Base-by-base conservation (phyloP, 305 asterid species). In the Ilex paraguariensis region DNA sequence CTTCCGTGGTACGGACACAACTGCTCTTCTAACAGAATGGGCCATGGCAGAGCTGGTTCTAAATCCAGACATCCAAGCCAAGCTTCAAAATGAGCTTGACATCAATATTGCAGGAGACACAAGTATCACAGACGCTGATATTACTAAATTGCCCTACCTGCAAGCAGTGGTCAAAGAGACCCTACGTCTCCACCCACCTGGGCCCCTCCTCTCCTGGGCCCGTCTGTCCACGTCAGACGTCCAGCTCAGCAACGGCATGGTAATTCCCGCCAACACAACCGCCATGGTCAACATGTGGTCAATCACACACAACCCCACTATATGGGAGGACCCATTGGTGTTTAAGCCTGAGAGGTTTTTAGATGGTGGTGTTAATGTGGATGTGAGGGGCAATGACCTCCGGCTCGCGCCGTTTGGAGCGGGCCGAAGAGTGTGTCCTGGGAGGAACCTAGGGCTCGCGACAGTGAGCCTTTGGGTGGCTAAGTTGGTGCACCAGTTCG, bases 201-300 rank as follows among this genome's bases (percentile, higher is more conserved):
- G 94, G 0, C 87, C 93, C 45, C 86, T 81, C 30, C 69, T 84
- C 0, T 78, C 95, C 3, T 86, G 95, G 95, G 79, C 91, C 48
- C 81, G 87, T 12, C 75, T 86, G 15, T 79, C 88, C 2, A 84
- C 79, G 0, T 56, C 76, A 0, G 73, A 86, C n/a, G 84, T 80
- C 50, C 70, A 16, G n/a, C 87, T 86, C 49, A 70, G 66, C 75
- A 81, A 84, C 48, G 84, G 81, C 54, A 79, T 86, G 88, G 45
- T 81, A 0, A 69, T 85, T n/a, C 95, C 95, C 0, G 66, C 75
- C 10, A 68, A 80, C 69, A 86, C 88, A 0, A 83, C 85, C 0
- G 87, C 91, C 1, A 86, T 84, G 91, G 83, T 86, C 45, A 86
- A 86, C 66, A 86, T 86, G 95, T 86, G 95, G 95, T 77, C 95